These are phyloP conservation scores for Hypoxylon rickii DNA, from an alignment of 495 filamentous ascomycete species.

Conservation along the genomic window DNA sequence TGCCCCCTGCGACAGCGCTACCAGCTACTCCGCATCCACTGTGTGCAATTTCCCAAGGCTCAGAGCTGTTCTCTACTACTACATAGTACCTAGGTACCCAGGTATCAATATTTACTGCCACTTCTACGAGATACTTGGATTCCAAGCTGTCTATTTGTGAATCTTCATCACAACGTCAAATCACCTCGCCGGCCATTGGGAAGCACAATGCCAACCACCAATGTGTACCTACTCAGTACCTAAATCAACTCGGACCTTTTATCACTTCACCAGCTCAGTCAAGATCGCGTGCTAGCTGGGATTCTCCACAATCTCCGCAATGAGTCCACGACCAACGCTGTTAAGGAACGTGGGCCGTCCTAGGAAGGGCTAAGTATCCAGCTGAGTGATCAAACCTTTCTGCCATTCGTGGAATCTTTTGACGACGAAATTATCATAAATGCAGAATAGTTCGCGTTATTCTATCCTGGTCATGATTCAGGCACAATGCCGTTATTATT, in stretches of 20 bases:
- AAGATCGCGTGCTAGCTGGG: not conserved
- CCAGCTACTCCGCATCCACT: too few relatives aligned
- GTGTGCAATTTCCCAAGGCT: too few relatives aligned
- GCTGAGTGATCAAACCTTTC: not conserved
- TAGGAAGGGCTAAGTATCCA: too few relatives aligned
- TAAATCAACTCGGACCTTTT: not conserved
- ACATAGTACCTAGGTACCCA: too few relatives aligned
- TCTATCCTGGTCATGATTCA: constrained; percentile 1
- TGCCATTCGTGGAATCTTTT: constrained; percentile 31
- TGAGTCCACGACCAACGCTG: not conserved
- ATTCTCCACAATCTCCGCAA: constrained; percentile 25
- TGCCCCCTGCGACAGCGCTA: too few relatives aligned
- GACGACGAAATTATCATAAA: constrained; percentile 6
- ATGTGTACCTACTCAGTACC: not conserved
- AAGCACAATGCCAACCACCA: too few relatives aligned
- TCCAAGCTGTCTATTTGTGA: too few relatives aligned
- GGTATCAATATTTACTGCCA: too few relatives aligned
- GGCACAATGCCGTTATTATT: constrained; percentile 8
- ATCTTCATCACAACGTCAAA: too few relatives aligned
- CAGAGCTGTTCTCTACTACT: too few relatives aligned
- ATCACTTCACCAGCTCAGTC: not conserved
- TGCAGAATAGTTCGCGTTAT: constrained; percentile 10
- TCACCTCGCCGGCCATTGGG: too few relatives aligned
- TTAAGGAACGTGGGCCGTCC: constrained; percentile 20
- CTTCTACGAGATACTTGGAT: too few relatives aligned